phyloP scores from a whole-genome alignment of 495 filamentous ascomycete species.

The Acidiella bohemica region DNA sequence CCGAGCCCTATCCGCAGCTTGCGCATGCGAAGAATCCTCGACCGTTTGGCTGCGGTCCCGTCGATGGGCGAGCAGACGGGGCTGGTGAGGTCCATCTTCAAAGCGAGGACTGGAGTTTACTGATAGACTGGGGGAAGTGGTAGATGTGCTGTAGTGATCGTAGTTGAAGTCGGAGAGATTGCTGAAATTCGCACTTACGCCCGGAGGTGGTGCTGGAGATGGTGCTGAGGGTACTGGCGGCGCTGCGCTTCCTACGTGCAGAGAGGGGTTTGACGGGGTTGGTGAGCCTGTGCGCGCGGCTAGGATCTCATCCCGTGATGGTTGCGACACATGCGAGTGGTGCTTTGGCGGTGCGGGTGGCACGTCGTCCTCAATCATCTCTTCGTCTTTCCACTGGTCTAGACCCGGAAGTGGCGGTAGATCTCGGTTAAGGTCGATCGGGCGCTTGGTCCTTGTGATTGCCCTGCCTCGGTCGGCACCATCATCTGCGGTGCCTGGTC shows the following conservation, averaged over 20 bases:
- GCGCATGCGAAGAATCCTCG: too few species aligned
- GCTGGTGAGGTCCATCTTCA: neutral
- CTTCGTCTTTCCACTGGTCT: conserved; percentile 25
- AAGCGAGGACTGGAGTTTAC: too few species aligned
- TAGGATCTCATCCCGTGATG: conserved; percentile 5
- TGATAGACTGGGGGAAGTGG: too few species aligned
- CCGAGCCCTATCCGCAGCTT: too few species aligned
- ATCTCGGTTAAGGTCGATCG: conserved; percentile 31
- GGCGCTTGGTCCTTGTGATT: neutral
- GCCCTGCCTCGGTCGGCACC: too few species aligned
- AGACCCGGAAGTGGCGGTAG: conserved; percentile 31
- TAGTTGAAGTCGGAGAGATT: conserved; percentile 1
- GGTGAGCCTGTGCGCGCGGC: conserved; percentile 8
- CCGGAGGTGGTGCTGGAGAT: neutral
- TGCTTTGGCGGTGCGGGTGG: too few species aligned
- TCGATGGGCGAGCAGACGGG: too few species aligned
- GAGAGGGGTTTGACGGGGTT: neutral
- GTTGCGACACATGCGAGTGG: too few species aligned
- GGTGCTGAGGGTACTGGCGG: conserved; percentile 3
- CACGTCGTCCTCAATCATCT: conserved; percentile 9
- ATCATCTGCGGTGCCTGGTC: conserved; percentile 9
- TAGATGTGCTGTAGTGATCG: too few species aligned
- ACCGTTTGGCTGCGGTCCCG: too few species aligned
- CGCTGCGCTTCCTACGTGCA: neutral
- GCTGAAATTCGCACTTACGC: conserved; percentile 2